Conservation (phyloP, 108 stramenopile genomes). For the Mediolabrus comicus region DNA sequence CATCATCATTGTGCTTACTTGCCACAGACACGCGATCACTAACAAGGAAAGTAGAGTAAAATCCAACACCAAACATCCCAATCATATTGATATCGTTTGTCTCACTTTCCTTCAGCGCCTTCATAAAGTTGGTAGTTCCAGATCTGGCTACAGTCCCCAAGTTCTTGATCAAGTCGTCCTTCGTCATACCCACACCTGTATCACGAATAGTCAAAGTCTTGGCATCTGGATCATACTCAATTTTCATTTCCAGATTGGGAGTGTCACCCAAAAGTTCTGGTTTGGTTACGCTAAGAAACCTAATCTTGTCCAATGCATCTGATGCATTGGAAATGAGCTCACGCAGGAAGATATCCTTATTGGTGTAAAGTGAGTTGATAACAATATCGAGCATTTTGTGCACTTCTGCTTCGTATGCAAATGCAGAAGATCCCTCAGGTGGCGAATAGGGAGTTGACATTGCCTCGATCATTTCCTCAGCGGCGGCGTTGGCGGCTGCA, state of each 20-base stretch:
- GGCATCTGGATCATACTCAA: slow-evolving; percentile 88
- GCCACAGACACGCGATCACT: slow-evolving; percentile 93
- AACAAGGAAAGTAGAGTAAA: slow-evolving; percentile 97
- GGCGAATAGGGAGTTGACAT: slow-evolving; percentile 31
- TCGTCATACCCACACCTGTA: slow-evolving; percentile 98
- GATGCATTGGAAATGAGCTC: slow-evolving; percentile 98
- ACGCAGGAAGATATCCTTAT: slow-evolving; percentile 96
- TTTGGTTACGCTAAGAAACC: slow-evolving; percentile 91
- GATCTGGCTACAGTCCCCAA: slow-evolving; percentile 99
- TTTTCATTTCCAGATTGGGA: slow-evolving; percentile 84
- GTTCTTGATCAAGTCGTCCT: slow-evolving; percentile 92
- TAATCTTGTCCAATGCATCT: slow-evolving; percentile 98
- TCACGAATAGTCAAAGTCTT: slow-evolving; percentile 96
- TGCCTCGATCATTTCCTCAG: slow-evolving; percentile 21
- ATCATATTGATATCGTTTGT: slow-evolving; percentile 87
- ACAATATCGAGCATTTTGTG: slow-evolving; percentile 99
- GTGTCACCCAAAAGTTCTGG: slow-evolving; percentile 75
- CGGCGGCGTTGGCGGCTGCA: slow-evolving; percentile 32
- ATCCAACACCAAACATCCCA: slow-evolving; percentile 99
- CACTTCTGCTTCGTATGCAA: slow-evolving; percentile 97
- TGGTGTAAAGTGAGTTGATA: slow-evolving; percentile 99
- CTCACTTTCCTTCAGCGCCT: slow-evolving; percentile 84
- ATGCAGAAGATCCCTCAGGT: slow-evolving; percentile 39
- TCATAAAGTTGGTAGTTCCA: slow-evolving; percentile 98
- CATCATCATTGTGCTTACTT: slow-evolving; percentile 90